Evolutionary conservation across 2,329 filamentous ascomycete species (phyloP), one percentile per base, ranked within the genome.

Genomic region (Alternaria rosae): DNA sequence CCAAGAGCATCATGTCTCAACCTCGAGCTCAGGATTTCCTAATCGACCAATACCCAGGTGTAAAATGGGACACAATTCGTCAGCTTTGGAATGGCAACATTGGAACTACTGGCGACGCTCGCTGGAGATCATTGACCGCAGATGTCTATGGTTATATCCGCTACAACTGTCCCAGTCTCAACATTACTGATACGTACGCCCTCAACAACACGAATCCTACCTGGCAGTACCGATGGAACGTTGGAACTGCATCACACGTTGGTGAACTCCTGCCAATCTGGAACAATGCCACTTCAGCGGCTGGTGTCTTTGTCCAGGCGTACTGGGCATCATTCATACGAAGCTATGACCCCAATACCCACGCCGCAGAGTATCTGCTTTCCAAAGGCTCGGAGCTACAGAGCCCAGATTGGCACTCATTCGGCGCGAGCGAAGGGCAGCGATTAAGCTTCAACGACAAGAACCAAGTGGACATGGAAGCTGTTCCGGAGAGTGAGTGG

Each of bases 181-280:
- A 77, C 45, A 79, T 85, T 50, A 76, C 82, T 0, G 67, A 71
- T 6, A 69, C 72, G 1, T 77, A 71, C 42, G 73, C 78, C 1
- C 71, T 71, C 20, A 70, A 71, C 4, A 67, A 73, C 6, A 71
- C 66, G 1, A 9, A 59, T 9, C 66, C 73, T 1, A 78, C 79
- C 7, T 85, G 83, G 81, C 81, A 82, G 45, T 85, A 85, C 64
- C 77, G 82, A 0, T 85, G 81, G 77, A 82, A 85, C 45, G 81
- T 85, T 2, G 79, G 76, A 12, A 72, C 78, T 12, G 75, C 78
- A 1, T 69, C 74, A 3, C 76, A 81, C 45, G 74, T 82, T 2
- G 76, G 75, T 2, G 81, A 81, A 65, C 66, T 76, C 1, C 60
- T 71, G 0, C 73, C 79, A 1, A 77, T 83, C 17, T 83, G 81